These are phyloP conservation scores for Catharanthus roseus DNA, from an alignment of 257 asterid species.

Conservation along the genomic window DNA sequence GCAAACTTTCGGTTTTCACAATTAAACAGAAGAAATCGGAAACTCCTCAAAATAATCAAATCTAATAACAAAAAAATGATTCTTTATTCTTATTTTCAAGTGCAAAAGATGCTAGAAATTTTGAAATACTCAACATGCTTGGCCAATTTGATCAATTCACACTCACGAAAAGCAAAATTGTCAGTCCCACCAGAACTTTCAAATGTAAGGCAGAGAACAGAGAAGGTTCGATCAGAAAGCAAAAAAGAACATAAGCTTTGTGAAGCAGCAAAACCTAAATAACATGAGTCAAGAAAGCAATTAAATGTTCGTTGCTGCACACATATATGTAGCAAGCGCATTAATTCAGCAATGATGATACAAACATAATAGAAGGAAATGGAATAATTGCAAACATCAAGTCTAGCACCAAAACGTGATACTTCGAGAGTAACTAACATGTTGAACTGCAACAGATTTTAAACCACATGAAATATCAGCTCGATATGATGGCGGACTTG, in stretches of 20 bases:
- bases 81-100: background rate
- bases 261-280: background rate
- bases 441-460: conserved; percentile 25
- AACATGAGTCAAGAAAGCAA: background rate
- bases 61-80: background rate
- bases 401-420: conserved; percentile 1
- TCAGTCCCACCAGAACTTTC: background rate
- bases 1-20: too few relatives aligned
- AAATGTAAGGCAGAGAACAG: background rate
- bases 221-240: background rate
- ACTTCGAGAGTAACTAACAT: conserved; percentile 31
- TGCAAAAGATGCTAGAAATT: background rate
- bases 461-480: conserved; percentile 29
- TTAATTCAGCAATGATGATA: background rate
- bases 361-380: background rate
- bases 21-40: background rate
- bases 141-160: background rate
- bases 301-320: background rate
- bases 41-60: background rate
- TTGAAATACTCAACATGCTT: background rate
- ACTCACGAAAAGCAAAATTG: background rate
- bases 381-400: conserved; percentile 7
- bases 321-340: background rate
- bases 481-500: conserved; percentile 38
- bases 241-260: background rate